A percentile compares a stretch with the other conserved stretches of the same genome.
Evolutionary conservation across 306 rosid genomes (phyloP).

Genomic region (Trifolium repens): DNA sequence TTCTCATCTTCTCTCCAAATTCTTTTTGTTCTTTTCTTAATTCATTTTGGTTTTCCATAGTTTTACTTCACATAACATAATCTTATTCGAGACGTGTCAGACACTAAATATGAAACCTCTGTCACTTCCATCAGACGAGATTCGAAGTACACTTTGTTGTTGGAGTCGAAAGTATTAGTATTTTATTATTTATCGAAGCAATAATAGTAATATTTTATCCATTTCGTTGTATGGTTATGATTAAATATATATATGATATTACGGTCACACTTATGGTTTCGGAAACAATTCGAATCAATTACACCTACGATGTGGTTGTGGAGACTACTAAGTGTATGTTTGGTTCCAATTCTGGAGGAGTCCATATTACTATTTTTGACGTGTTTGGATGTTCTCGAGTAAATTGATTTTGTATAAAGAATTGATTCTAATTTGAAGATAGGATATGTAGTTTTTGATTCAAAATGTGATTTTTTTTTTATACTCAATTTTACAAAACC

Average conservation of each 20-base stretch:
- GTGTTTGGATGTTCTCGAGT: background rate
- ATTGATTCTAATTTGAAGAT: background rate
- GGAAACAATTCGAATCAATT: no score
- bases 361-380: background rate
- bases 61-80: no score
- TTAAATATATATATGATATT: no score
- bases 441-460: background rate
- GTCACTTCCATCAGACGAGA: no score
- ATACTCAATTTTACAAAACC: background rate
- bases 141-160: no score
- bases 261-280: no score
- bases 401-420: background rate
- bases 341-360: background rate
- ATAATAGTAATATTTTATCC: background rate
- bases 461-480: background rate
- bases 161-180: no score
- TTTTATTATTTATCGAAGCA: background rate
- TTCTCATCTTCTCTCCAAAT: background rate
- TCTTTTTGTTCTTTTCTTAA: no score
- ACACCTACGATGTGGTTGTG: no score
- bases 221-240: background rate
- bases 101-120: no score
- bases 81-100: no score
- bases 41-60: no score
- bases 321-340: background rate